Conservation (phyloP, 1,284 basidiomycete genomes). For the Apiotrichum veenhuisii region DNA sequence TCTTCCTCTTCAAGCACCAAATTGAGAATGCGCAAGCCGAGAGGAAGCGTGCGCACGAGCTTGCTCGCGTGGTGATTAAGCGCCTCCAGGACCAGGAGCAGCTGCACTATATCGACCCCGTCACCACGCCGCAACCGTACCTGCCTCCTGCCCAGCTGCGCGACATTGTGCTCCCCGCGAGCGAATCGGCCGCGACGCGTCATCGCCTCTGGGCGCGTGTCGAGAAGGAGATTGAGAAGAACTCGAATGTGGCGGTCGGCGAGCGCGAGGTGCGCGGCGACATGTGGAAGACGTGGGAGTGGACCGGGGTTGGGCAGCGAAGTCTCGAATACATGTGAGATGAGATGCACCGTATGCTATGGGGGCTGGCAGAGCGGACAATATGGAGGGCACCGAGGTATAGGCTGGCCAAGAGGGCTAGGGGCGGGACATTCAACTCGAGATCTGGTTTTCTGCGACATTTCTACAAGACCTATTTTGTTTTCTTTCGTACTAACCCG, state of each 20-base stretch:
- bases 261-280: slow-evolving; percentile 82
- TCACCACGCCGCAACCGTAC: slow-evolving; percentile 70
- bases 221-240: slow-evolving; percentile 81
- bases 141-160: slow-evolving; percentile 85
- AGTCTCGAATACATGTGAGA: neutral
- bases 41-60: slow-evolving; percentile 64
- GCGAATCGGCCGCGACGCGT: slow-evolving; percentile 66
- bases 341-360: neutral
- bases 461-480: too few relatives aligned
- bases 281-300: slow-evolving; percentile 56
- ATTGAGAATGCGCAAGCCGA: slow-evolving; percentile 60
- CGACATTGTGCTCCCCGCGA: slow-evolving; percentile 79
- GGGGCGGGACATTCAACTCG: too few relatives aligned
- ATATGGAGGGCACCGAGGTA: too few relatives aligned
- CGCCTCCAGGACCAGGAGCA: slow-evolving; percentile 69
- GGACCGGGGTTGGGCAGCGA: slow-evolving; percentile 38
- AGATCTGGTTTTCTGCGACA: too few relatives aligned
- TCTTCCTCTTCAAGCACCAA: slow-evolving; percentile 45
- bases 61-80: slow-evolving; percentile 75
- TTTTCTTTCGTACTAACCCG: too few relatives aligned
- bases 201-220: slow-evolving; percentile 80
- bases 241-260: slow-evolving; percentile 87
- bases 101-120: slow-evolving; percentile 74
- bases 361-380: too few relatives aligned
- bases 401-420: too few relatives aligned